These are phyloP conservation scores for Pugionium dolabratum DNA, from an alignment of 345 rosid species.

Conservation along the genomic window DNA sequence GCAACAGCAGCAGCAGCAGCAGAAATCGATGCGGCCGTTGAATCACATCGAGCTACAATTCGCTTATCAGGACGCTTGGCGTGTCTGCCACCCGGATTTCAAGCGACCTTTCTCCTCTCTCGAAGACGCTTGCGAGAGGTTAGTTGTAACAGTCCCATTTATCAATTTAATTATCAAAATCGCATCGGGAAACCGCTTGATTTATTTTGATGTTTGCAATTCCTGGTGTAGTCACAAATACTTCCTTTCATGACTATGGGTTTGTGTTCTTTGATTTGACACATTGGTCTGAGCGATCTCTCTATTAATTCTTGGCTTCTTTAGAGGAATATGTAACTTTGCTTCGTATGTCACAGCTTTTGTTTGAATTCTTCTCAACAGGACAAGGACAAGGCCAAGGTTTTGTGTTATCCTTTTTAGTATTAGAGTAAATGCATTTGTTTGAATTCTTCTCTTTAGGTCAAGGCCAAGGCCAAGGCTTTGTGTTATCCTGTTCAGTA, in stretches of 20 bases:
- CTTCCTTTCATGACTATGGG: neutral
- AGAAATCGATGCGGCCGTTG: slow-evolving; percentile 65
- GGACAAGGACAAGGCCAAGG: too few relatives aligned
- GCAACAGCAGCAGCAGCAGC: slow-evolving; percentile 53
- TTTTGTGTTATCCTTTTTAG: too few relatives aligned
- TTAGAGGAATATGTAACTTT: slow-evolving; percentile 1
- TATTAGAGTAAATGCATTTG: too few relatives aligned
- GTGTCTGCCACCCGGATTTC: slow-evolving; percentile 89
- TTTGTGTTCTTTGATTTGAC: neutral
- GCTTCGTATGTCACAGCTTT: neutral
- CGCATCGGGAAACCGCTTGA: too few relatives aligned
- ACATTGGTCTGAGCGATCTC: neutral
- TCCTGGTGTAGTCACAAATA: neutral
- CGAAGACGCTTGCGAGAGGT: slow-evolving; percentile 98
- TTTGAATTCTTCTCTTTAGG: neutral
- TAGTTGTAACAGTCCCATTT: slow-evolving; percentile 1
- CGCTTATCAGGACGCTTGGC: slow-evolving; percentile 98
- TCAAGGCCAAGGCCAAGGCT: neutral
- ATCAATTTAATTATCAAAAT: slow-evolving; percentile 7
- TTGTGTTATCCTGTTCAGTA: slow-evolving; percentile 6
- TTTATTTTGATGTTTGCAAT: neutral
- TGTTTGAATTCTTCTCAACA: neutral
- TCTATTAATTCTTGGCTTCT: neutral
- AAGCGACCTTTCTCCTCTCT: slow-evolving; percentile 92
- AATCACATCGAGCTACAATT: slow-evolving; percentile 84